Conservation (phyloP, 2,329 filamentous ascomycete genomes). For the Arthrocladium fulminans region DNA sequence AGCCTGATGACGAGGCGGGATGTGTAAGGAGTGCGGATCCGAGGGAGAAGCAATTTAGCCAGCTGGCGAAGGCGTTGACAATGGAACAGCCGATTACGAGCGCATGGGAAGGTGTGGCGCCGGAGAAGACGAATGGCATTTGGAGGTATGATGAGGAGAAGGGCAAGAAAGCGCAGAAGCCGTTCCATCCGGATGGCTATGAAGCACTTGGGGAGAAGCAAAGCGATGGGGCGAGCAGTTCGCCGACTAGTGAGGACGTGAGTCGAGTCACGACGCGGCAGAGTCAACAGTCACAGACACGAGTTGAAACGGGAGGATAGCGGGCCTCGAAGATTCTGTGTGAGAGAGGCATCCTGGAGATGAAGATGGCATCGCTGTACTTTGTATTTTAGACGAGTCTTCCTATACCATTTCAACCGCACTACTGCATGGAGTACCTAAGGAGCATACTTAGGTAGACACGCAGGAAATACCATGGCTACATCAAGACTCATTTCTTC, state of each 20-base stretch:
- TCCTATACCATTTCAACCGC: too few relatives aligned
- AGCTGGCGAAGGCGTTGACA: constrained; percentile 36
- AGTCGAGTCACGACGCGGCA: constrained; percentile 18
- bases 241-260: constrained; percentile 9
- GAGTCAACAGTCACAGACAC: constrained; percentile 13
- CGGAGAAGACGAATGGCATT: constrained; percentile 59
- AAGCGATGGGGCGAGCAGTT: constrained; percentile 16
- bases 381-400: too few relatives aligned
- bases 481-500: too few relatives aligned
- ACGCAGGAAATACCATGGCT: too few relatives aligned
- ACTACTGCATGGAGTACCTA: too few relatives aligned
- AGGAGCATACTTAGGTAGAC: too few relatives aligned
- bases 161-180: constrained; percentile 34
- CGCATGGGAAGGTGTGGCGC: constrained; percentile 42
- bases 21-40: constrained; percentile 21
- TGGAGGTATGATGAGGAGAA: constrained; percentile 58
- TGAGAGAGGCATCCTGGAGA: not conserved
- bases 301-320: not conserved
- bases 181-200: constrained; percentile 34
- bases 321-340: not conserved
- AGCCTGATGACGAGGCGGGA: constrained; percentile 18
- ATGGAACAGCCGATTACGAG: constrained; percentile 22
- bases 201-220: constrained; percentile 31
- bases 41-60: constrained; percentile 32
- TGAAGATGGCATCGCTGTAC: not conserved